A percentile compares a stretch with the other conserved stretches of the same genome.
Conservation (phyloP, 2,329 filamentous ascomycete genomes). For the Ilyonectria destructans region DNA sequence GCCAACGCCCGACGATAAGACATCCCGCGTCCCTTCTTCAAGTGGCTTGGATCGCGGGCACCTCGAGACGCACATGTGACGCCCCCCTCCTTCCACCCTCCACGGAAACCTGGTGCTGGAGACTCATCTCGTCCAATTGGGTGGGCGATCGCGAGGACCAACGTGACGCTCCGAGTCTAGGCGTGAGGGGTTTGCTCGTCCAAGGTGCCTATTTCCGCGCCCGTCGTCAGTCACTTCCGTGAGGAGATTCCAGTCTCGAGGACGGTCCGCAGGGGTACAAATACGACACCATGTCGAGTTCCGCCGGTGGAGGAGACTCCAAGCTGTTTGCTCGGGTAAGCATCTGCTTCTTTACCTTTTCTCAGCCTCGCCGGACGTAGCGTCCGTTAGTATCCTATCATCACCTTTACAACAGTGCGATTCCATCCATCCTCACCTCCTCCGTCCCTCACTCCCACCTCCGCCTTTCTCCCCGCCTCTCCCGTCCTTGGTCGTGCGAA, state of each 20-base stretch:
- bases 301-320: slow-evolving; percentile 87
- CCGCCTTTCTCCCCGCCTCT: slow-evolving; percentile 6
- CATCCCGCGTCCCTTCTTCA: slow-evolving; percentile 22
- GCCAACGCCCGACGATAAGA: slow-evolving; percentile 36
- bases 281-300: slow-evolving; percentile 67
- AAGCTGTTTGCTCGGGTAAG: slow-evolving; percentile 98
- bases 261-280: slow-evolving; percentile 46
- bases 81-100: slow-evolving; percentile 48
- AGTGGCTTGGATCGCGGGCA: slow-evolving; percentile 41
- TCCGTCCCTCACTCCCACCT: slow-evolving; percentile 1
- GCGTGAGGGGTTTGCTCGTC: slow-evolving; percentile 47
- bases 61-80: slow-evolving; percentile 49
- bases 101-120: slow-evolving; percentile 40
- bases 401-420: slow-evolving; percentile 20
- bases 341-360: slow-evolving; percentile 43
- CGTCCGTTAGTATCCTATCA: slow-evolving; percentile 24
- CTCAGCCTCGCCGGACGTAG: slow-evolving; percentile 40
- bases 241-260: slow-evolving; percentile 36
- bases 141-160: slow-evolving; percentile 33
- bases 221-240: slow-evolving; percentile 35
- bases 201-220: slow-evolving; percentile 45
- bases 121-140: slow-evolving; percentile 48
- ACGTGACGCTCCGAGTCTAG: slow-evolving; percentile 35
- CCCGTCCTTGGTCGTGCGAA: slow-evolving; percentile 11
- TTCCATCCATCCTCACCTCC: slow-evolving; percentile 19